These are phyloP conservation scores for Nicotiana attenuata DNA, from an alignment of 257 asterid genomes.

Conservation along the genomic window DNA sequence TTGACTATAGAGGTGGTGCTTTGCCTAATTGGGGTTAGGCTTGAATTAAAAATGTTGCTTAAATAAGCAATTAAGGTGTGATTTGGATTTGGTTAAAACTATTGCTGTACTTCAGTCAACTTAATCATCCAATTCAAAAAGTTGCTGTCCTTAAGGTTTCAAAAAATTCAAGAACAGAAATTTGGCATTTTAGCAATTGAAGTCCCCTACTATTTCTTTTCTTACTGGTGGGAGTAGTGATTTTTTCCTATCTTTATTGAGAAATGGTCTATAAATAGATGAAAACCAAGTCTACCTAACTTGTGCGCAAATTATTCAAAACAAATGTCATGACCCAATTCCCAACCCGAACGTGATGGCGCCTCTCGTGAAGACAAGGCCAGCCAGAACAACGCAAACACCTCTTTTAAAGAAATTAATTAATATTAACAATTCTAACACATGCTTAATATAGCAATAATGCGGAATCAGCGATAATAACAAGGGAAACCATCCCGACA, in stretches of 20 bases:
- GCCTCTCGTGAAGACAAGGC: no score
- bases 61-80: not conserved
- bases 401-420: no score
- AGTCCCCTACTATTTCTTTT: not conserved
- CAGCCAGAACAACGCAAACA: no score
- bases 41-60: not conserved
- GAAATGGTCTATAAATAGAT: not conserved
- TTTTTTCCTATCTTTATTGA: not conserved
- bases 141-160: no score
- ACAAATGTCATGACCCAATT: no score
- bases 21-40: not conserved
- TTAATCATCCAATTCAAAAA: not conserved
- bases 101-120: not conserved
- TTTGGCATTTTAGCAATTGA: not conserved
- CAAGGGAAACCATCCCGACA: no score
- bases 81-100: not conserved
- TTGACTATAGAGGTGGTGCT: not conserved
- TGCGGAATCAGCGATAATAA: no score
- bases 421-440: no score
- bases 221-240: not conserved
- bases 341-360: no score
- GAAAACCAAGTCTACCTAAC: not conserved
- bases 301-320: not conserved
- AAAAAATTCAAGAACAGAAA: no score
- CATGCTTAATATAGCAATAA: no score